Base-by-base conservation (phyloP, 1,284 basidiomycete genomes). In the Cryptococcus neoformans region DNA sequence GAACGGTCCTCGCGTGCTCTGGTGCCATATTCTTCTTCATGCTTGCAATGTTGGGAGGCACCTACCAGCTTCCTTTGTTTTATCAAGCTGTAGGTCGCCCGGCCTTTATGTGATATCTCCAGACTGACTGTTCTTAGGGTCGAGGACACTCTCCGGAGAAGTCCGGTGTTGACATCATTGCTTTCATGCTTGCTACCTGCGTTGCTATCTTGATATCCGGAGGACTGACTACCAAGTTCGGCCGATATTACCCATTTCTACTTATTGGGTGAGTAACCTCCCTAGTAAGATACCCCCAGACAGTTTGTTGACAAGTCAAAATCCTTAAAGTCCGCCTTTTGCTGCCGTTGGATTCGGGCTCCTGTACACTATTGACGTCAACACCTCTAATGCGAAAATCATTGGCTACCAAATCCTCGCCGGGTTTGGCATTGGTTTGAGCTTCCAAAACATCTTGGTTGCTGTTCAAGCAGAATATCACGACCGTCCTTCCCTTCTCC, bases 381-480 rank as follows among this genome's bases (percentile, higher is more conserved):
- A 62, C 46, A 78, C 77, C 1, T 56, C 76, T 2, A 68, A 64
- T 54, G 62, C 71, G 42, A 70, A 69, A 37, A 55, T 82, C 16
- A 75, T 79, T 50, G 81, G 81, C 0, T 81, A 67, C 70, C 80
- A 82, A 65, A 79, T 82, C 66, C 66, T 81, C 34, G 64, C 78
- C n/a, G 76, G 72, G 11, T 68, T 76, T 44, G 72, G 75, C 39
- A 66, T 75, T 48, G 74, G 76, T 9, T 58, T 72, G 61, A 56
- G 51, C 14, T 77, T 73, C 67, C 72, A 65, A 51, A 77, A 79
- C 58, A 66, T 72, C 4, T 63, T 81, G 44, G 71, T 81, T 21
- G 73, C 79, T 11, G 73, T 80, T 3, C 79, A 81, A 60, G 79
- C 78, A 2, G 79, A 81, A 54, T 79, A 76, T 55, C 65, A 71